Evolutionary conservation across 495 filamentous ascomycete genomes (phyloP).

Genomic region (Xylaria intraflava): DNA sequence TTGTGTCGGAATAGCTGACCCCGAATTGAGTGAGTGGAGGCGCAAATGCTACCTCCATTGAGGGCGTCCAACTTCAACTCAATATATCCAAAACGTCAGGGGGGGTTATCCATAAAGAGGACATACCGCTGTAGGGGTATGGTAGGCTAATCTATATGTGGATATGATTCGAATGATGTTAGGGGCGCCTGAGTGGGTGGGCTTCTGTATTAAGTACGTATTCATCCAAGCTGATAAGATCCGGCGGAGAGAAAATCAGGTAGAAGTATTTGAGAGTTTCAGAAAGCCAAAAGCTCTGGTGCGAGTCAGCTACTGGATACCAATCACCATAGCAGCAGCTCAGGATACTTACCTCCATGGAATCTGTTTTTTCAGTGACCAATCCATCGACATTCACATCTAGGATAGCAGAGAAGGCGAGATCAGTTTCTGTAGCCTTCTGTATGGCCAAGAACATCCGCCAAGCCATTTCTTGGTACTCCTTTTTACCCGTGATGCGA

Average conservation of each 20-base stretch:
- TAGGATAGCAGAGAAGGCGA: slow-evolving; percentile 45
- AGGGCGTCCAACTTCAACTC: neutral
- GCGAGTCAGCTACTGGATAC: neutral
- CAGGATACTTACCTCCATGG: slow-evolving; percentile 39
- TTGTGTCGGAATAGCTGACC: neutral
- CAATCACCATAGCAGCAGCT: neutral
- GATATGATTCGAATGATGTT: neutral
- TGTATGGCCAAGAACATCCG: slow-evolving; percentile 50
- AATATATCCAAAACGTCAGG: neutral
- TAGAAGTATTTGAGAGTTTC: slow-evolving; percentile 60
- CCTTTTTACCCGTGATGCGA: slow-evolving; percentile 49
- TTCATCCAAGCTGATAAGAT: slow-evolving; percentile 61
- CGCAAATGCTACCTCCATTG: neutral
- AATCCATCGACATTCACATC: slow-evolving; percentile 32
- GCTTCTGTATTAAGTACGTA: slow-evolving; percentile 86
- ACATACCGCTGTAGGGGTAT: neutral
- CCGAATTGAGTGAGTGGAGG: neutral
- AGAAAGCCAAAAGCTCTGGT: slow-evolving; percentile 44
- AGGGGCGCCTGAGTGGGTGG: slow-evolving; percentile 55
- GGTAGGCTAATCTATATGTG: neutral
- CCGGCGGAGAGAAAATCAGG: slow-evolving; percentile 68
- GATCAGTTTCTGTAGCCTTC: slow-evolving; percentile 40
- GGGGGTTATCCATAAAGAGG: neutral
- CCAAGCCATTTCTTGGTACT: slow-evolving; percentile 52
- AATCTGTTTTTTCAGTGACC: slow-evolving; percentile 28